These are phyloP conservation scores for Neofusicoccum cordaticola DNA, from an alignment of 2,329 filamentous ascomycete genomes.

Conservation along the genomic window DNA sequence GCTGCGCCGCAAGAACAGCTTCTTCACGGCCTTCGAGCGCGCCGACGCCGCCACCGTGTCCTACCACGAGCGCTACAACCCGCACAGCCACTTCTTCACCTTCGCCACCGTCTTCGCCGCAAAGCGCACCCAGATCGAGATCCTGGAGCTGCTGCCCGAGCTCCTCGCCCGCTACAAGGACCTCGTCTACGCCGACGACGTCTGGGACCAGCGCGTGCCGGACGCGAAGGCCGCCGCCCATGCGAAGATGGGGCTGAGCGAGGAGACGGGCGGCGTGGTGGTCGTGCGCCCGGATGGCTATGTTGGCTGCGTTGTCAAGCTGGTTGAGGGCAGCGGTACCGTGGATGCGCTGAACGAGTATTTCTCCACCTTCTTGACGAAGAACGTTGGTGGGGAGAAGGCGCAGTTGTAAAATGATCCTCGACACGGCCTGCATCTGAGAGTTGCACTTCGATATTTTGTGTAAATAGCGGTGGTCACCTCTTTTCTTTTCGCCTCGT, in stretches of 20 bases:
- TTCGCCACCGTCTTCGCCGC: constrained; percentile 73
- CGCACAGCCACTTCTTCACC: constrained; percentile 79
- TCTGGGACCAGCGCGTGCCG: constrained; percentile 68
- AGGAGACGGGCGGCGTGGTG: constrained; percentile 72
- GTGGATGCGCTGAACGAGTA: constrained; percentile 82
- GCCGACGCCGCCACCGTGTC: constrained; percentile 46
- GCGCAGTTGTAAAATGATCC: constrained; percentile 21
- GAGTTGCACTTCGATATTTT: no score
- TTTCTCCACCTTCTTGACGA: constrained; percentile 70
- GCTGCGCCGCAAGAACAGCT: constrained; percentile 65
- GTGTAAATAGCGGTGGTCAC: no score
- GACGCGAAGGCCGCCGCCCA: constrained; percentile 73
- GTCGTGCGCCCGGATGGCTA: constrained; percentile 87
- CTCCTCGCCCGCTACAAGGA: constrained; percentile 73
- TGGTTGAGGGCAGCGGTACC: constrained; percentile 75
- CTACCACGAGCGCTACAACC: constrained; percentile 79
- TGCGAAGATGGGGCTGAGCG: constrained; percentile 78
- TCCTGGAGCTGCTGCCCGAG: constrained; percentile 66
- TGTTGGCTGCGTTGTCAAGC: constrained; percentile 69
- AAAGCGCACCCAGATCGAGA: constrained; percentile 67
- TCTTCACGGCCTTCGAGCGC: constrained; percentile 52
- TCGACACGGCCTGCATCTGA: no score
- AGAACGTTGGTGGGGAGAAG: constrained; percentile 47
- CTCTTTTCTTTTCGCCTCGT: no score
- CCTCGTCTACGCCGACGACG: constrained; percentile 83